phyloP scores from a whole-genome alignment of 2,329 filamentous ascomycete species.

The Didymella pomorum region DNA sequence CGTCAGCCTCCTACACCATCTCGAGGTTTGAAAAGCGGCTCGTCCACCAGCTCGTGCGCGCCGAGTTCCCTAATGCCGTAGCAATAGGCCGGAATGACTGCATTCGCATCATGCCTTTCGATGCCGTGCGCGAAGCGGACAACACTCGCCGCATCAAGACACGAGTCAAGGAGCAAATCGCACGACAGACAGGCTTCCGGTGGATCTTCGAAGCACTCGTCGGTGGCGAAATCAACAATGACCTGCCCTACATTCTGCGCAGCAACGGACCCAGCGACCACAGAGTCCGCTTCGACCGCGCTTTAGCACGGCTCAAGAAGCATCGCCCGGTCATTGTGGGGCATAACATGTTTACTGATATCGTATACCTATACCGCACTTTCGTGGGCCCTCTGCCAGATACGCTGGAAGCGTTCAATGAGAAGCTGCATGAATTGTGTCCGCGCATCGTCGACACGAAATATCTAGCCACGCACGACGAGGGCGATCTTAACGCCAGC shows the following conservation, averaged over 20 bases:
- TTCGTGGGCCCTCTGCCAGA: conserved; percentile 67
- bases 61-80: conserved; percentile 62
- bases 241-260: conserved; percentile 48
- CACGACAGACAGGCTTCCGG: conserved; percentile 57
- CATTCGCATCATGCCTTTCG: conserved; percentile 53
- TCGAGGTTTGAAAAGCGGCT: conserved; percentile 68
- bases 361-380: conserved; percentile 69
- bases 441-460: conserved; percentile 69
- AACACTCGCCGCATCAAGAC: conserved; percentile 49
- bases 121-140: conserved; percentile 55
- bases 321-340: conserved; percentile 65
- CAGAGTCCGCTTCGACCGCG: conserved; percentile 51
- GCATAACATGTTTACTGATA: conserved; percentile 71
- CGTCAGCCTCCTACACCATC: conserved; percentile 31
- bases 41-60: conserved; percentile 71
- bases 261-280: conserved; percentile 43
- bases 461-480: conserved; percentile 67
- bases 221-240: conserved; percentile 48
- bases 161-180: conserved; percentile 53
- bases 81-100: conserved; percentile 54
- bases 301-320: conserved; percentile 53
- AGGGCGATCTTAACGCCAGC: conserved; percentile 60
- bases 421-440: conserved; percentile 61
- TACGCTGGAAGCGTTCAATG: conserved; percentile 62
- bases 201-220: conserved; percentile 60